Base-by-base conservation (phyloP, 306 rosid genomes). In the Rosa persica region DNA sequence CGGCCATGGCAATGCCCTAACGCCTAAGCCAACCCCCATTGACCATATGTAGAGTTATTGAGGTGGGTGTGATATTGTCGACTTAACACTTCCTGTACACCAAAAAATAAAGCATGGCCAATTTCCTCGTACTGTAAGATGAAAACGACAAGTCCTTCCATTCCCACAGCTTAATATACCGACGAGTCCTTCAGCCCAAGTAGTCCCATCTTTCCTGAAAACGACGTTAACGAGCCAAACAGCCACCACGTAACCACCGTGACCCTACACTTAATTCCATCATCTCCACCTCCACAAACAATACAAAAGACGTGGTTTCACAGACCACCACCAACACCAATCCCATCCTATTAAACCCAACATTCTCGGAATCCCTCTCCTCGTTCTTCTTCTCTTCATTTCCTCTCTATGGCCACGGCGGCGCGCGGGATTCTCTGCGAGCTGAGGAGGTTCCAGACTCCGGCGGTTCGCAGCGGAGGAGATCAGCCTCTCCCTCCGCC, bases 361-460 rank as follows among this genome's bases (percentile, higher is more conserved):
- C 27, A 39, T 30, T 76, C 80, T 13, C 22, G 68, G 72, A 42
- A 36, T 71, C 73, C 43, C 30, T 42, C 42, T 6, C 78, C 13
- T 34, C 12, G 27, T 47, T 6, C 8, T 61, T 10, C 19, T 20
- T 40, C 8, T 62, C 44, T 27, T 34, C 68, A 2, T 51, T 73
- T 25, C 6, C 6, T 19, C 12, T 25, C 62, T 25, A 90, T 88
- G 96, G 89, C 94, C 5, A 68, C 81, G 49, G 73, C 81, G 25
- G 61, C 88, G 13, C 88, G 90, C 38, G 84, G 83, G 0, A 1
- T 82, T 43, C 89, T 38, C 85, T 89, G 88, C 83, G 74, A 66
- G 54, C 84, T 85, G 57, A 83, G 85, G 76, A 83, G 85, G 72
- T 30, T 75, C 6, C 73, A 34, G 0, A 83, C 54, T 27, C 64